Percentiles rank a stretch among this genome's conserved stretches.
Evolutionary conservation across 164 flowering plant species (phyloP).

Genomic region (Annona squamosa): DNA sequence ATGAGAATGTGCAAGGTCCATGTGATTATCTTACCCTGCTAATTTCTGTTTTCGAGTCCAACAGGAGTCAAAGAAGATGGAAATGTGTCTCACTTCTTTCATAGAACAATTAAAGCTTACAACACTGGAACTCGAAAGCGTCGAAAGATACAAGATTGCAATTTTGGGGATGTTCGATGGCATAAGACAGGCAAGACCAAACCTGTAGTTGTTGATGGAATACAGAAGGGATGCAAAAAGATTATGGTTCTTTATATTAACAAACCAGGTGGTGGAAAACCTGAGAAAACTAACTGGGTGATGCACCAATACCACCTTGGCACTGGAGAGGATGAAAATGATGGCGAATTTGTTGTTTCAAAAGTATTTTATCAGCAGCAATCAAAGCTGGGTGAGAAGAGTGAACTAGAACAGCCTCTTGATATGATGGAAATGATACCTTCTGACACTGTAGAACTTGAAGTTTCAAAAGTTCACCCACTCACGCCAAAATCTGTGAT

Average conservation of each 20-base stretch:
- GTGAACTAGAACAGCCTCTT: conserved; percentile 34
- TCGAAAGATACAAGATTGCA: conserved; percentile 66
- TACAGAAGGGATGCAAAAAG: conserved; percentile 82
- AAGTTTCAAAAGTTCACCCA: conserved; percentile 46
- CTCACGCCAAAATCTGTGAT: conserved; percentile 65
- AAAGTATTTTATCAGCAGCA: conserved; percentile 80
- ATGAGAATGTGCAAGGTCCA: neutral
- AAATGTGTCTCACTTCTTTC: conserved; percentile 75
- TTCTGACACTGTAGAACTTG: conserved; percentile 7
- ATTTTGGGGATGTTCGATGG: conserved; percentile 84
- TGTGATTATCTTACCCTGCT: neutral
- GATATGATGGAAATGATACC: conserved; percentile 12
- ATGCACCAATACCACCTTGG: conserved; percentile 98
- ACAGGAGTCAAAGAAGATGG: conserved; percentile 91
- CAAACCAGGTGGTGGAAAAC: conserved; percentile 48
- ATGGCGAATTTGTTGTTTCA: conserved; percentile 77
- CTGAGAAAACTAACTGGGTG: conserved; percentile 94
- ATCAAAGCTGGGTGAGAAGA: conserved; percentile 45
- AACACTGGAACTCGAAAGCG: conserved; percentile 90
- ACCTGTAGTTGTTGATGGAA: conserved; percentile 70
- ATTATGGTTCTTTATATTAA: conserved; percentile 86
- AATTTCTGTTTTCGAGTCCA: neutral
- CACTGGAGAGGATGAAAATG: conserved; percentile 78
- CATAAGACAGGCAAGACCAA: conserved; percentile 96
- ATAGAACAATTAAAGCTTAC: conserved; percentile 87